phyloP scores from a whole-genome alignment of 441 rosid genomes.

The Populus hybrid region DNA sequence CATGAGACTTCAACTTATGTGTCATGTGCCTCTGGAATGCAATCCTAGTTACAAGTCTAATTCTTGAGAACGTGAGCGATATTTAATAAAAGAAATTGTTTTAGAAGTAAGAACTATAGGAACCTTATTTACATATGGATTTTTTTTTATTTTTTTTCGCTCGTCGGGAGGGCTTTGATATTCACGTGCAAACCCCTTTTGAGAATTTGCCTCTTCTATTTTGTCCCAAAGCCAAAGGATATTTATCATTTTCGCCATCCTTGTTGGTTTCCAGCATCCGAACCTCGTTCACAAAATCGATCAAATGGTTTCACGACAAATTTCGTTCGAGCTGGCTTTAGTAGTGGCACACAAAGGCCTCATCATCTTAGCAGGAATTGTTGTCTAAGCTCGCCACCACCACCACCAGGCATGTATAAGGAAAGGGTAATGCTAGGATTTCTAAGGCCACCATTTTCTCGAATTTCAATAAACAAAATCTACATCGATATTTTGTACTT shows the following conservation, averaged over 20 bases:
- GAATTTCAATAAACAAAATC: background rate
- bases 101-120: background rate
- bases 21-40: background rate
- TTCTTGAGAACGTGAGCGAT: background rate
- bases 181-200: background rate
- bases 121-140: background rate
- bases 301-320: background rate
- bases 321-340: background rate
- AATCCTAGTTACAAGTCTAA: background rate
- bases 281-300: background rate
- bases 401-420: background rate
- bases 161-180: background rate
- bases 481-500: no score
- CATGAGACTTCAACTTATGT: background rate
- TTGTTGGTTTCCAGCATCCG: background rate
- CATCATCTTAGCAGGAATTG: background rate
- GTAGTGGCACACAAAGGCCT: background rate
- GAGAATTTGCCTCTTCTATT: background rate
- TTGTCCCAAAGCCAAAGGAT: background rate
- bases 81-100: background rate
- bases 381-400: background rate
- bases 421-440: background rate
- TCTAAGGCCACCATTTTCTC: background rate
- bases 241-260: background rate
- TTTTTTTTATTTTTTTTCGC: background rate